Evolutionary conservation across 225 moss, liverwort and hornwort genomes (phyloP).

Genomic region (Physcomitrellopsis africana): DNA sequence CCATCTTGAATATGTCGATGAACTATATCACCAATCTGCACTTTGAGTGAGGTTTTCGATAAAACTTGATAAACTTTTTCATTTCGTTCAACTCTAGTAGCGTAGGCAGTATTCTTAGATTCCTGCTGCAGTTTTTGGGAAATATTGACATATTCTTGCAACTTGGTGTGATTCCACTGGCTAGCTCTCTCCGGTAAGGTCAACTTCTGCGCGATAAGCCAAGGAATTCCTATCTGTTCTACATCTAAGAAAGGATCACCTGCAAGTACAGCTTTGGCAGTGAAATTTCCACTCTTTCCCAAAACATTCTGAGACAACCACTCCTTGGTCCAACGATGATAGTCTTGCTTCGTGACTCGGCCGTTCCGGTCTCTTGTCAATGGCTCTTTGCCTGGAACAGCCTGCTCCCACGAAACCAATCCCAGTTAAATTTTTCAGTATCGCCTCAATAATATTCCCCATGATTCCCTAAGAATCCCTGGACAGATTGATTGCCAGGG

Average conservation of each 20-base stretch:
- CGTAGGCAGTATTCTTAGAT: slow-evolving; percentile 32
- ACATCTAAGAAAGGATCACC: slow-evolving; percentile 82
- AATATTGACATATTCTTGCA: slow-evolving; percentile 56
- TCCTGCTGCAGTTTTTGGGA: slow-evolving; percentile 22
- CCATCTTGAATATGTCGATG: slow-evolving; percentile 75
- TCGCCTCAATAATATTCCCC: background rate
- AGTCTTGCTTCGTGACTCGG: slow-evolving; percentile 63
- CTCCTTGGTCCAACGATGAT: slow-evolving; percentile 72
- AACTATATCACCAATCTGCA: slow-evolving; percentile 71
- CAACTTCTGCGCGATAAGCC: slow-evolving; percentile 60
- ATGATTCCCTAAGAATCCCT: background rate
- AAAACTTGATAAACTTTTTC: slow-evolving; percentile 43
- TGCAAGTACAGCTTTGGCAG: slow-evolving; percentile 66
- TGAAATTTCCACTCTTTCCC: slow-evolving; percentile 66
- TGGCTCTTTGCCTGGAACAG: slow-evolving; percentile 47
- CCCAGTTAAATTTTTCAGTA: background rate
- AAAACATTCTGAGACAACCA: slow-evolving; percentile 72
- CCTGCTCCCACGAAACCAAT: slow-evolving; percentile 32
- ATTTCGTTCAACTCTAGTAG: slow-evolving; percentile 50
- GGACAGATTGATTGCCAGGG: slow-evolving; percentile 20
- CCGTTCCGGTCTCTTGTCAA: slow-evolving; percentile 53
- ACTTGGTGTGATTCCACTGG: slow-evolving; percentile 44
- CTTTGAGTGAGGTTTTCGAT: slow-evolving; percentile 34
- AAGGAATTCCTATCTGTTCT: slow-evolving; percentile 75
- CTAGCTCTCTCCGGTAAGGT: slow-evolving; percentile 72